A percentile compares a stretch with the other conserved stretches of the same genome.
phyloP scores from a whole-genome alignment of 371 early-diverging fungal species.

The Mortierella sp. region DNA sequence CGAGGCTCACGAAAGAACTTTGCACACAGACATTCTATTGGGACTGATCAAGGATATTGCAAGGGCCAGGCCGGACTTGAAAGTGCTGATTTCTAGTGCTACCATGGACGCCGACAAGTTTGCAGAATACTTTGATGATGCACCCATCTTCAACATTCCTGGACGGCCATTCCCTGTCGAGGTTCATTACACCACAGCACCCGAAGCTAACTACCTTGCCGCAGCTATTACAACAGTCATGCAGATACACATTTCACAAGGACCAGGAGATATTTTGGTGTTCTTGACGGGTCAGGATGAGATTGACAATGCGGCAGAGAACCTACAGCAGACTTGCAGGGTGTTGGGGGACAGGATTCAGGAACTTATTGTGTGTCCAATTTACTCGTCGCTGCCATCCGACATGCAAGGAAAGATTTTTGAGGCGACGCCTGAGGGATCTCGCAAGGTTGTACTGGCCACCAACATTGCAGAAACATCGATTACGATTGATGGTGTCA shows the following conservation, averaged over 20 bases:
- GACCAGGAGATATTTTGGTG: conserved; percentile 94
- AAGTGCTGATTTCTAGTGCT: conserved; percentile 98
- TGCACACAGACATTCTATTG: conserved; percentile 98
- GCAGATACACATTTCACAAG: conserved; percentile 94
- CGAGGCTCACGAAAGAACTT: conserved; percentile 99
- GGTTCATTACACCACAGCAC: conserved; percentile 94
- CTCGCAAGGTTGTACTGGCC: conserved; percentile 97
- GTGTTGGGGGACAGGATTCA: conserved; percentile 90
- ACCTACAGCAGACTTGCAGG: conserved; percentile 79
- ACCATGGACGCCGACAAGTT: conserved; percentile 98
- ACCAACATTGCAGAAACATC: conserved; percentile 99
- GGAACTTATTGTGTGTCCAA: conserved; percentile 94
- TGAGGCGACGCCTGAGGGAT: conserved; percentile 94
- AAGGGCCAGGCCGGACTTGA: conserved; percentile 90
- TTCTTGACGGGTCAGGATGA: conserved; percentile 99
- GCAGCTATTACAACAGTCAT: conserved; percentile 96
- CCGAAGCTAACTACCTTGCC: conserved; percentile 97
- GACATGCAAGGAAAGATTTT: conserved; percentile 96
- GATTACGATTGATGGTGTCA: conserved; percentile 96
- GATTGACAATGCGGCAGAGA: conserved; percentile 94
- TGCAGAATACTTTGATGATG: conserved; percentile 93
- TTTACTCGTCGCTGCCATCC: conserved; percentile 94
- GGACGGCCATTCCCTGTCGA: conserved; percentile 95
- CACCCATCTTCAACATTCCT: conserved; percentile 93
- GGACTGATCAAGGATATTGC: conserved; percentile 97